Evolutionary conservation across 2,329 filamentous ascomycete species (phyloP).

Genomic region (Fusarium euwallaceae): DNA sequence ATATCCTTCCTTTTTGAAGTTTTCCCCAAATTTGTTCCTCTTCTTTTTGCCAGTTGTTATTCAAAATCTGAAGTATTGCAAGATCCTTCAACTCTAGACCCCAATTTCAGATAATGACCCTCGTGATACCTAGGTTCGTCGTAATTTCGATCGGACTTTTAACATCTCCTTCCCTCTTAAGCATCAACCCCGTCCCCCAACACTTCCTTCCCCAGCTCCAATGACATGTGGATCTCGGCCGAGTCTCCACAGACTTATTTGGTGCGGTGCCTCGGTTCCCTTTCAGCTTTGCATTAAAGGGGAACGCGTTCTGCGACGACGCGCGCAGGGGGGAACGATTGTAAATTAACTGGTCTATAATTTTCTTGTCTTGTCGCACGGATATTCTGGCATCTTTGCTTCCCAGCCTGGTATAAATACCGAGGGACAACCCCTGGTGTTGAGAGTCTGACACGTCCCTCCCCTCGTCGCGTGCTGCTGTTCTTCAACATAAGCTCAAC

Average conservation of each 20-base stretch:
- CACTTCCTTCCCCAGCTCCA: slow-evolving; percentile 8
- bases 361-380: background rate
- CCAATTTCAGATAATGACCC: background rate
- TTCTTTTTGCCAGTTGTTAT: background rate
- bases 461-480: slow-evolving; percentile 12
- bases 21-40: no score
- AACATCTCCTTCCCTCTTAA: background rate
- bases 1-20: background rate
- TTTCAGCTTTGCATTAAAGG: slow-evolving; percentile 22
- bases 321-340: slow-evolving; percentile 10
- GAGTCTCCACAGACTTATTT: slow-evolving; percentile 29
- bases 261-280: slow-evolving; percentile 42
- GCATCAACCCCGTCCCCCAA: slow-evolving; percentile 14
- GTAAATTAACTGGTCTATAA: background rate
- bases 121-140: background rate
- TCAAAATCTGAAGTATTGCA: background rate
- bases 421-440: background rate
- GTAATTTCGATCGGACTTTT: background rate
- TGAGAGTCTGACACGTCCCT: background rate
- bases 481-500: background rate
- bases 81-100: background rate
- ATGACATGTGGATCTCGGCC: slow-evolving; percentile 14
- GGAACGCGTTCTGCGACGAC: slow-evolving; percentile 2
- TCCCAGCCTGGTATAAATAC: slow-evolving; percentile 10
- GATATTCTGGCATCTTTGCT: background rate